Evolutionary conservation across 805 yeast species (phyloP).

Genomic region (Lipomyces japonicus): DNA sequence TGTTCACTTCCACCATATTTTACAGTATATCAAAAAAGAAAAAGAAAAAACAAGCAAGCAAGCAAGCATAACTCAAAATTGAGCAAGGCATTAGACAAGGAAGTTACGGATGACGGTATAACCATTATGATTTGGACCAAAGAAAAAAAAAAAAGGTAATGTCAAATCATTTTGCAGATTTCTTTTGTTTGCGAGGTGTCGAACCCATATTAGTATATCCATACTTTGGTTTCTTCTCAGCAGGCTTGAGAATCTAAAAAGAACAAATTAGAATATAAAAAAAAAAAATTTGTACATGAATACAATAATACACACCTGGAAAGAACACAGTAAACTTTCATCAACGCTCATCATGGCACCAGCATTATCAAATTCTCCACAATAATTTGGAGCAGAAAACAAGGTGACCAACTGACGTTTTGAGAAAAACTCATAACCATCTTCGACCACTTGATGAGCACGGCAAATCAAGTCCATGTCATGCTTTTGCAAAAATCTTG

Average conservation of each 20-base stretch:
- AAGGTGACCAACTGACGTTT: slow-evolving; percentile 94
- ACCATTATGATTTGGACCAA: not conserved
- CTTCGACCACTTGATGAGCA: slow-evolving; percentile 98
- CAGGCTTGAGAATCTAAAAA: slow-evolving; percentile 93
- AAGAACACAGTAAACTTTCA: slow-evolving; percentile 88
- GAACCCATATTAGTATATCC: slow-evolving; percentile 39
- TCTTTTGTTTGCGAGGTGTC: slow-evolving; percentile 6
- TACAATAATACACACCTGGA: slow-evolving; percentile 41
- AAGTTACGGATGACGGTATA: too few species aligned
- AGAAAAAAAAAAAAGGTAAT: not conserved
- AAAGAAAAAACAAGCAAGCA: not conserved
- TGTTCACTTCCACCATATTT: not conserved
- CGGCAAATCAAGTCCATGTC: slow-evolving; percentile 97
- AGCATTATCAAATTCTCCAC: slow-evolving; percentile 98
- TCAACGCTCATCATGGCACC: slow-evolving; percentile 99
- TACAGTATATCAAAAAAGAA: not conserved
- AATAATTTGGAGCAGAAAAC: slow-evolving; percentile 87
- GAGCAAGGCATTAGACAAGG: not conserved
- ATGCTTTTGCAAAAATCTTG: slow-evolving; percentile 91
- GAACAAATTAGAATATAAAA: too few species aligned
- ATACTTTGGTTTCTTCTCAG: slow-evolving; percentile 85
- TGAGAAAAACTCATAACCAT: slow-evolving; percentile 95
- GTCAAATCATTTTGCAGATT: not conserved
- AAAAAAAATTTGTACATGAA: not conserved
- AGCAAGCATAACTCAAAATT: not conserved